Conservation (phyloP, 257 asterid species). For the Rauvolfia tetraphylla region DNA sequence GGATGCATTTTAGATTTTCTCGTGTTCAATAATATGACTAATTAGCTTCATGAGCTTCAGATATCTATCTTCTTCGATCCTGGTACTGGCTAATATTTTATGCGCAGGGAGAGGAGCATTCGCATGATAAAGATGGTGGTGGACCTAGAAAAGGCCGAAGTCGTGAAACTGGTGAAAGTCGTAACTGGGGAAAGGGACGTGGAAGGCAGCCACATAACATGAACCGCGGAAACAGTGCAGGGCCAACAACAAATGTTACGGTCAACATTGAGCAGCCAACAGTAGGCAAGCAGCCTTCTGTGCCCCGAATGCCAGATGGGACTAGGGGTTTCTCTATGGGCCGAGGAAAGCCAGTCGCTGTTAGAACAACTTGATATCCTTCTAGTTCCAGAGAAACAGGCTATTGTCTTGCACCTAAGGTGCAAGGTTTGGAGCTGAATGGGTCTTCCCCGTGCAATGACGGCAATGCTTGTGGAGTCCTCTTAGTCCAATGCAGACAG, state of each 20-base stretch:
- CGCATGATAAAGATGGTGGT: neutral
- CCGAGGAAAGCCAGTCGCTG: slow-evolving; percentile 70
- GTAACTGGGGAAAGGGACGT: slow-evolving; percentile 46
- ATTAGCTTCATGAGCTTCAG: neutral
- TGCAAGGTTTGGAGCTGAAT: slow-evolving; percentile 18
- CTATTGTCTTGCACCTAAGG: slow-evolving; percentile 12
- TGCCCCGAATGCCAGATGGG: slow-evolving; percentile 97
- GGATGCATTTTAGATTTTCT: neutral
- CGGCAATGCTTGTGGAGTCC: slow-evolving; percentile 7
- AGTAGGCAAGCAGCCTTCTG: slow-evolving; percentile 42
- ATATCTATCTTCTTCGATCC: neutral
- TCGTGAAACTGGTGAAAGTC: slow-evolving; percentile 19
- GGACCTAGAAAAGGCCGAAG: slow-evolving; percentile 35
- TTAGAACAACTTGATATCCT: slow-evolving; percentile 32
- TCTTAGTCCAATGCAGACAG: neutral
- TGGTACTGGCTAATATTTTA: neutral
- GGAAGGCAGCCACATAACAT: slow-evolving; percentile 43
- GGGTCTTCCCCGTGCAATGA: slow-evolving; percentile 15
- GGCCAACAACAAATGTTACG: slow-evolving; percentile 30
- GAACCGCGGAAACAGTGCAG: slow-evolving; percentile 28
- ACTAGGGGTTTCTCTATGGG: slow-evolving; percentile 92
- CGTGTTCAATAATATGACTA: neutral
- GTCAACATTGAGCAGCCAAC: slow-evolving; percentile 37
- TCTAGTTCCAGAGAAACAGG: neutral
- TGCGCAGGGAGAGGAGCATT: neutral